Evolutionary conservation across 2,329 filamentous ascomycete species (phyloP).

Genomic region (Leptographium procerum): DNA sequence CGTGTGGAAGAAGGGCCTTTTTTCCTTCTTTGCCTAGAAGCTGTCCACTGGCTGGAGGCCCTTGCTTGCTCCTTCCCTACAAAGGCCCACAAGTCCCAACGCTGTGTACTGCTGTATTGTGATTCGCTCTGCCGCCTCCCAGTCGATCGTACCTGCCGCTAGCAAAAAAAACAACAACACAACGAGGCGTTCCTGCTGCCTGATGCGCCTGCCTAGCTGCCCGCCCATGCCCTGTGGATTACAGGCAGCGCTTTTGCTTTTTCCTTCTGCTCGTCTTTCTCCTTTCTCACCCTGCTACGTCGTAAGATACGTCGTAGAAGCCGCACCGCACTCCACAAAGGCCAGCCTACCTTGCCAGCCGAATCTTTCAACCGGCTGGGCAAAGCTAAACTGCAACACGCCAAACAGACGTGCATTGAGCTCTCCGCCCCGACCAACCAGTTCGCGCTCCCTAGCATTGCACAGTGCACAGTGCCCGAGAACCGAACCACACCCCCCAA

Average conservation of each 20-base stretch:
- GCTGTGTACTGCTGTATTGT: no score
- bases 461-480: background rate
- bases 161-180: background rate
- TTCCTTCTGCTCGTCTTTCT: background rate
- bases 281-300: background rate
- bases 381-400: no score
- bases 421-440: background rate
- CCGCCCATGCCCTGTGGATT: background rate
- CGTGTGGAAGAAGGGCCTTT: no score
- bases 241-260: background rate
- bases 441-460: background rate
- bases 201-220: background rate
- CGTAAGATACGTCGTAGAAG: background rate
- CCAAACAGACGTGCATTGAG: background rate
- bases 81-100: background rate
- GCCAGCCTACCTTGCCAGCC: background rate
- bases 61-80: background rate
- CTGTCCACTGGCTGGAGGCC: background rate
- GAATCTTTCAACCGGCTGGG: background rate
- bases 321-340: background rate
- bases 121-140: background rate
- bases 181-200: background rate
- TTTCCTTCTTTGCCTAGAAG: background rate
- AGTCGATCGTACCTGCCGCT: slow-evolving; percentile 6
- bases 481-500: background rate